phyloP scores from a whole-genome alignment of 2,329 filamentous ascomycete genomes.

The Neospermospora avenae region DNA sequence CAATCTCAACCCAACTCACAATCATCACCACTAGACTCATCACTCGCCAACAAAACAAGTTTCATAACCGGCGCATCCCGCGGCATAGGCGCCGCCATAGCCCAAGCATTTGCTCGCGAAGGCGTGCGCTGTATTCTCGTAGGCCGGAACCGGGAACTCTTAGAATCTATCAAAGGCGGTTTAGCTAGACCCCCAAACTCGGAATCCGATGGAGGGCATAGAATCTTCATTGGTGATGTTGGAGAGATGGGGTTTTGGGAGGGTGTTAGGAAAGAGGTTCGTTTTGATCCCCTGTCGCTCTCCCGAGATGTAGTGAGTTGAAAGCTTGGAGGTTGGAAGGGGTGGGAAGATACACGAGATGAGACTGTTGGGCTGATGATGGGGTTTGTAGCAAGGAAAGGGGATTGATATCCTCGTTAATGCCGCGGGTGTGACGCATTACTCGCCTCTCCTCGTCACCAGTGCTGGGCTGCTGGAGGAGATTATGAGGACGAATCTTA shows the following conservation, averaged over 20 bases:
- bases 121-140: slow-evolving; percentile 61
- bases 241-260: slow-evolving; percentile 30
- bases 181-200: no score
- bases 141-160: slow-evolving; percentile 53
- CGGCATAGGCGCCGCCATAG: slow-evolving; percentile 67
- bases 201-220: slow-evolving; percentile 20
- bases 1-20: neutral
- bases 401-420: slow-evolving; percentile 66
- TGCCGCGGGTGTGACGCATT: slow-evolving; percentile 71
- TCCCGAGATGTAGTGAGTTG: no score
- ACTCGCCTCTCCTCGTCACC: slow-evolving; percentile 58
- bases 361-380: no score
- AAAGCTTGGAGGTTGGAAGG: neutral
- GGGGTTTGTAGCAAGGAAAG: slow-evolving; percentile 6
- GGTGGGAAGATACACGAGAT: no score
- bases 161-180: slow-evolving; percentile 58
- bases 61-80: slow-evolving; percentile 69
- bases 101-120: slow-evolving; percentile 59
- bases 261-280: slow-evolving; percentile 23
- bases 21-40: neutral
- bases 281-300: slow-evolving; percentile 5
- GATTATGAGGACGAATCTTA: slow-evolving; percentile 68
- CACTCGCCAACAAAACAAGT: slow-evolving; percentile 31
- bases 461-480: slow-evolving; percentile 47
- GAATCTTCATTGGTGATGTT: slow-evolving; percentile 32